Evolutionary conservation across 257 asterid species (phyloP).

Genomic region (Hygrophila difformis): DNA sequence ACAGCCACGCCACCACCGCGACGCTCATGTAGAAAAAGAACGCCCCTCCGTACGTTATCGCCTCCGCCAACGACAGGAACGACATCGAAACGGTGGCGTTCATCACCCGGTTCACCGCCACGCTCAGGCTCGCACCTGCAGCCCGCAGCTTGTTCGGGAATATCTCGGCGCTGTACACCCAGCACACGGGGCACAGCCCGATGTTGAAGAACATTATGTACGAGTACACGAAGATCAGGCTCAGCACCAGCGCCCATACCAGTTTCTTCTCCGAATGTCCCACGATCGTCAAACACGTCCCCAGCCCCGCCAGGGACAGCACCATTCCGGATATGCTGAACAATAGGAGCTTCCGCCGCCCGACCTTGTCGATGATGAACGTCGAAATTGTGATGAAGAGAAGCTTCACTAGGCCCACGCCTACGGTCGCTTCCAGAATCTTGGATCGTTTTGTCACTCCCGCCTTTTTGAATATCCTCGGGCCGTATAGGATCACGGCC

Average conservation of each 20-base stretch:
- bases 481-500: constrained; percentile 61
- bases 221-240: constrained; percentile 37
- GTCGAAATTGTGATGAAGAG: constrained; percentile 42
- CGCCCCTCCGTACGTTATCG: constrained; percentile 56
- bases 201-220: constrained; percentile 53
- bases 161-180: constrained; percentile 77
- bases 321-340: constrained; percentile 52
- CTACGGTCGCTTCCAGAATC: constrained; percentile 45
- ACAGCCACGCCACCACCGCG: constrained; percentile 44
- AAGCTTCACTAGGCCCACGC: constrained; percentile 53
- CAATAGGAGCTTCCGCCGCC: constrained; percentile 45
- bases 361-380: constrained; percentile 44
- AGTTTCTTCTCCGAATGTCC: constrained; percentile 26
- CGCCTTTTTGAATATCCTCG: constrained; percentile 46
- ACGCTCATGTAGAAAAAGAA: constrained; percentile 42
- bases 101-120: constrained; percentile 60
- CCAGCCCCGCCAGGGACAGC: constrained; percentile 41
- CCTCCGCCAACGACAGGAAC: constrained; percentile 38
- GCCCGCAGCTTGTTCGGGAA: constrained; percentile 54
- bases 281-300: constrained; percentile 37
- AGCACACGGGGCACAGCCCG: constrained; percentile 72
- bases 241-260: constrained; percentile 41
- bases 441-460: constrained; percentile 34
- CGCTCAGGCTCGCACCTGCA: constrained; percentile 54
- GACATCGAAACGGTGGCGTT: constrained; percentile 71